These are phyloP conservation scores for Solanum lycopersicoides DNA, from an alignment of 257 asterid genomes.

Conservation along the genomic window DNA sequence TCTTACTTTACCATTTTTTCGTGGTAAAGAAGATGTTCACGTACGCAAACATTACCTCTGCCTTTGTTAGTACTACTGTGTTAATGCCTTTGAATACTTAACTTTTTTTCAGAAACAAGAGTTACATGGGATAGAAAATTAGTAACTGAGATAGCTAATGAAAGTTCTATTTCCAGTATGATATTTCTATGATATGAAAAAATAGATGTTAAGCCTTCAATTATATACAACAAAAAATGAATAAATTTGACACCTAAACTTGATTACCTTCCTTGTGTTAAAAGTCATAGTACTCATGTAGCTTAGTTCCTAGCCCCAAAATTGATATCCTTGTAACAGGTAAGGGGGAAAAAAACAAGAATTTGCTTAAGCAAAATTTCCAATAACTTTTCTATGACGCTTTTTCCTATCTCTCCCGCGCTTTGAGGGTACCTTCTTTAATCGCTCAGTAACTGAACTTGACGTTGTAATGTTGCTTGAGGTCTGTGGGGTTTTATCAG, in stretches of 20 bases:
- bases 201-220: too few species aligned
- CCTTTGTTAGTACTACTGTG: background rate
- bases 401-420: conserved; percentile 45
- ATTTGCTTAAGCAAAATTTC: conserved; percentile 22
- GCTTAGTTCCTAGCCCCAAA: conserved; percentile 10
- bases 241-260: conserved; percentile 6
- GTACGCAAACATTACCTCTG: background rate
- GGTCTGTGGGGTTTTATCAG: background rate
- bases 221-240: conserved; percentile 18
- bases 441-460: background rate
- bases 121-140: background rate
- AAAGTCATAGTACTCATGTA: conserved; percentile 16
- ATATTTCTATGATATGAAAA: background rate
- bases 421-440: conserved; percentile 22
- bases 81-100: background rate
- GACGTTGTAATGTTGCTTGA: conserved; percentile 1
- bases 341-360: conserved; percentile 1
- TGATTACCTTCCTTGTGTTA: background rate
- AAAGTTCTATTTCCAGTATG: background rate
- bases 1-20: background rate
- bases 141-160: background rate
- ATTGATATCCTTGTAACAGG: conserved; percentile 15
- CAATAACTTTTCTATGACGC: conserved; percentile 61
- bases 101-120: background rate
- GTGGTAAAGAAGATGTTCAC: background rate